phyloP scores from a whole-genome alignment of 805 yeast species.

The Metschnikowia picachoensis region DNA sequence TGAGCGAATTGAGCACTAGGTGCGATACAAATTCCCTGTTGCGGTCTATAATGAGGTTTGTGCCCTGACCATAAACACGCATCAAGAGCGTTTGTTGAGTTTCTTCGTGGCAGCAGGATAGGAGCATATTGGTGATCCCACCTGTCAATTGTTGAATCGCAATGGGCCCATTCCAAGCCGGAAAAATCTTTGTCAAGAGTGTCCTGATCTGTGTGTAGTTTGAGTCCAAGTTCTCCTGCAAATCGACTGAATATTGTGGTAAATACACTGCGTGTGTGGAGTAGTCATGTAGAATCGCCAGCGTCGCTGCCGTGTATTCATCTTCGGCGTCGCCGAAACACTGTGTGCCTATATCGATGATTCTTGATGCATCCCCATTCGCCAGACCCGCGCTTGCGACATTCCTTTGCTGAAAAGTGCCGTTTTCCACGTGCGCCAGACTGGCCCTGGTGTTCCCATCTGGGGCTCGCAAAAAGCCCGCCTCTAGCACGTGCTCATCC shows the following conservation, averaged over 20 bases:
- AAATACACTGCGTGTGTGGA: conserved; percentile 48
- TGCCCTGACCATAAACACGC: conserved; percentile 73
- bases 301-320: neutral
- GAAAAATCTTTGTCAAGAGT: conserved; percentile 43
- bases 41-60: conserved; percentile 67
- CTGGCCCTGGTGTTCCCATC: neutral
- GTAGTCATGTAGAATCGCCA: conserved; percentile 23
- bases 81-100: conserved; percentile 46
- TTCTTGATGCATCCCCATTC: neutral
- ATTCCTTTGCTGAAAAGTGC: neutral
- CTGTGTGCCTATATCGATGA: conserved; percentile 1
- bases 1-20: conserved; percentile 52
- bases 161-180: conserved; percentile 38
- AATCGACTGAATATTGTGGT: conserved; percentile 40
- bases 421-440: neutral
- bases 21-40: conserved; percentile 73
- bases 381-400: neutral
- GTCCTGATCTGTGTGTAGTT: conserved; percentile 35
- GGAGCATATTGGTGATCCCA: conserved; percentile 60
- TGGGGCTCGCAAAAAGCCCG: neutral
- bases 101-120: conserved; percentile 38
- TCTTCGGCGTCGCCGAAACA: neutral
- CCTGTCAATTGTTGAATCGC: conserved; percentile 49
- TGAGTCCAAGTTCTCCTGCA: conserved; percentile 33
- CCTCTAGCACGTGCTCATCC: conserved; percentile 3